Base-by-base conservation (phyloP, 2,329 filamentous ascomycete species). In the Fusarium proliferatum region DNA sequence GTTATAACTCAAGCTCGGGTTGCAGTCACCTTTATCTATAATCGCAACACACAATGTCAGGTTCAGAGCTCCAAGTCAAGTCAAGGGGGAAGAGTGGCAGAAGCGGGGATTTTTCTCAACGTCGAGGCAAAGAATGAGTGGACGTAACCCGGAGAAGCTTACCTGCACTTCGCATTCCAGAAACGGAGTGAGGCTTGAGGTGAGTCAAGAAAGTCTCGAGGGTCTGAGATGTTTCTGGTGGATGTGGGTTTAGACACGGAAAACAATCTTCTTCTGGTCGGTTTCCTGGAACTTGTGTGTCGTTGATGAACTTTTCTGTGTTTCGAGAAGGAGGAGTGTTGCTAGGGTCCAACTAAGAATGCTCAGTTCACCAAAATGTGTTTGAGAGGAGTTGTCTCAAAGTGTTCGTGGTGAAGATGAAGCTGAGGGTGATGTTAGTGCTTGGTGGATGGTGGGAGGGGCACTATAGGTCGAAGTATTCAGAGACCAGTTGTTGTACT, bases 121-220 rank as follows among this genome's bases (percentile, higher is more conserved):
- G 45, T 57, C 53, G 34, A 70, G 34, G 30, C 52, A 39, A 64
- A 72, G 51, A 64, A 68, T 70, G 57, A 64, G 45, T 48, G 19
- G 26, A 59, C 43, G 53, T 64, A 61, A 61, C 46, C 59, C 41
- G 52, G 64, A 57, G 71, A 75, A 72, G 64, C 76, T 77, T 71
- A 78, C 76, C 76, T 76, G 64, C 66, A 75, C 76, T 74, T 77
- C 58, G 74, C 76, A 78, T 78, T 77, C 76, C 76, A 77, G 72
- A 66, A 61, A 69, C 51, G 48, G 45, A 65, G 67, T 59, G 64
- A 77, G 74, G 70, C 69, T 72, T 71, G 66, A 49, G 49, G 62
- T 69, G 59, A 64, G 61, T 60, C 61, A 36, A 33, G 33, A 4
- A 56, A 58, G 71, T 71, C 70, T 77, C 64, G 70, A 60, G 53